Evolutionary conservation across 2,329 filamentous ascomycete genomes (phyloP).

Genomic region (Aspergillus pseudoterreus): DNA sequence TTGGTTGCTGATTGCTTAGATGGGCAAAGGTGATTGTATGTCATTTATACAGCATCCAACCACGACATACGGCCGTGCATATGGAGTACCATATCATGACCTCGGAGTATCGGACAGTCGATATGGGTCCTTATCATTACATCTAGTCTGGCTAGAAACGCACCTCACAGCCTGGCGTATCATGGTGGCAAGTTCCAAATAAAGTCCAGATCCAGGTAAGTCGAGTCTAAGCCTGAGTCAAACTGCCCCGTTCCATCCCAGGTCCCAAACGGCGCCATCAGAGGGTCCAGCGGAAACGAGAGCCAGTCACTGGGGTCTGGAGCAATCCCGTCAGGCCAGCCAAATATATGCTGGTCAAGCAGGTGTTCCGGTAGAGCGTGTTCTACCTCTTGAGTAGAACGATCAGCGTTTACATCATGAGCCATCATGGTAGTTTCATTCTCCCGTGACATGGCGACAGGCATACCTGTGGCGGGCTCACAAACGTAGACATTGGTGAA

Average conservation of each 20-base stretch:
- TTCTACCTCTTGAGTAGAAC: not conserved
- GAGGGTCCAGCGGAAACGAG: not conserved
- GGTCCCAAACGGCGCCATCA: constrained; percentile 7
- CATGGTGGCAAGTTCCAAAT: constrained; percentile 25
- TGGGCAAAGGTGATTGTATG: too few relatives aligned
- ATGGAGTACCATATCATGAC: too few relatives aligned
- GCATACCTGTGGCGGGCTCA: not conserved
- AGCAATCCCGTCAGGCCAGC: not conserved
- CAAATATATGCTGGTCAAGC: not conserved
- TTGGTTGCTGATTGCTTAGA: too few relatives aligned
- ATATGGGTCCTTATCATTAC: not conserved
- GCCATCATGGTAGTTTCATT: not conserved
- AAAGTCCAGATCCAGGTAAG: constrained; percentile 24
- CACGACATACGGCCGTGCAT: too few relatives aligned
- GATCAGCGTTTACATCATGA: not conserved
- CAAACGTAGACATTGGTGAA: not conserved
- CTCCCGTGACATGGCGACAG: not conserved
- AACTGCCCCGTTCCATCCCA: constrained; percentile 9
- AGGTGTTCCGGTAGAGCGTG: not conserved
- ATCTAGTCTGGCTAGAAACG: not conserved
- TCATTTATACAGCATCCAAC: too few relatives aligned
- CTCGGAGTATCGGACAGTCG: too few relatives aligned
- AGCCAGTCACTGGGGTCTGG: not conserved
- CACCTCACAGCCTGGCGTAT: not conserved
- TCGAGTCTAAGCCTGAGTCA: constrained; percentile 18